A percentile compares a stretch with the other conserved stretches of the same genome.
These are phyloP conservation scores for Purshia tridentata DNA, from an alignment of 306 rosid genomes.

Conservation along the genomic window DNA sequence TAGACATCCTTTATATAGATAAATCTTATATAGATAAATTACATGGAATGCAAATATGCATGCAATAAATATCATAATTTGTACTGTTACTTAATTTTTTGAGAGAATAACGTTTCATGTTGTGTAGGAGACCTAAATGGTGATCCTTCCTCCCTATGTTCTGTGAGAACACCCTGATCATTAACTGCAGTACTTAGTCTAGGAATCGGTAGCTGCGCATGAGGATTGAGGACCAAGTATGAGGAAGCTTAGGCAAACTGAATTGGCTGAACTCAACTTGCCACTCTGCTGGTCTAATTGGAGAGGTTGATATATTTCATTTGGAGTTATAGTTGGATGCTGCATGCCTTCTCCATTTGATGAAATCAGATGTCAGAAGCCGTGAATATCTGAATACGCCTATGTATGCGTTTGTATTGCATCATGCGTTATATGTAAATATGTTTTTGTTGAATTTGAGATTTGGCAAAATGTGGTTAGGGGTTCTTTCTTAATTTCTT, in stretches of 20 bases:
- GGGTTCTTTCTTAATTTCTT: background rate
- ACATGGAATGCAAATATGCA: constrained; percentile 1
- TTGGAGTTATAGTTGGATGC: background rate
- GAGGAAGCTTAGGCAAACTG: background rate
- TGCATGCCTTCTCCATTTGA: background rate
- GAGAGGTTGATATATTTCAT: background rate
- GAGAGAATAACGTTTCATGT: background rate
- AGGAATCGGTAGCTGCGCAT: background rate
- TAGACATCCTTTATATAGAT: background rate
- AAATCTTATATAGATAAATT: background rate
- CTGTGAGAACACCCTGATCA: background rate
- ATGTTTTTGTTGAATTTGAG: background rate
- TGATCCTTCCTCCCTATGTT: background rate
- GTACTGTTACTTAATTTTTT: background rate
- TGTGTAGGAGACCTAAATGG: background rate
- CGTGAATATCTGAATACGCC: background rate
- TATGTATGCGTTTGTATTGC: background rate
- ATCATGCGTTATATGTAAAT: background rate
- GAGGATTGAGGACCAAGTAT: background rate
- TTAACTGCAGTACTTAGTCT: background rate
- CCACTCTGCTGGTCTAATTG: background rate
- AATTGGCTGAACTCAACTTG: background rate
- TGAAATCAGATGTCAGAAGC: background rate
- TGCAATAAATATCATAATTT: background rate
- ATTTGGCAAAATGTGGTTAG: background rate